Percentiles rank a stretch among this genome's conserved stretches.
These are phyloP conservation scores for Aspergillus affinis DNA, from an alignment of 495 filamentous ascomycete species.

Conservation along the genomic window DNA sequence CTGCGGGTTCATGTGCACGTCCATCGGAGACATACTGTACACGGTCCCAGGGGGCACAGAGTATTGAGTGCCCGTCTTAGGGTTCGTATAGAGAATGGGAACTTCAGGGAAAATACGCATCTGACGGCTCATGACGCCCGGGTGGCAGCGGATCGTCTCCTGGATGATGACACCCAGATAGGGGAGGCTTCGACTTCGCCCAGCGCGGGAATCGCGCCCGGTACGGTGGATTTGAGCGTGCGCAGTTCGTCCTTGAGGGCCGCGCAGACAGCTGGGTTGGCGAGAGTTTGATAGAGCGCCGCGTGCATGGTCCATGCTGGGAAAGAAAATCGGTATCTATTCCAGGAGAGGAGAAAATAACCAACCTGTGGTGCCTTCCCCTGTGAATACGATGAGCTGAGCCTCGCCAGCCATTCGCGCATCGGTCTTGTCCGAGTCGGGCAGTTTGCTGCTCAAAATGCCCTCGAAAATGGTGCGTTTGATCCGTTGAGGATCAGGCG, in stretches of 20 bases:
- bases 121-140: background rate
- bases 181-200: background rate
- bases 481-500: background rate
- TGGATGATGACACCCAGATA: background rate
- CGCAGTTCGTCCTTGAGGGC: background rate
- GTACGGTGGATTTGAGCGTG: too few relatives aligned
- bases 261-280: background rate
- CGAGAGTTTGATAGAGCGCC: background rate
- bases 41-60: background rate
- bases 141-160: background rate
- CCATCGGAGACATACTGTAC: background rate
- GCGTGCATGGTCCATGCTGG: background rate
- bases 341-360: background rate
- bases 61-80: background rate
- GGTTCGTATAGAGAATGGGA: background rate
- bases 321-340: too few relatives aligned
- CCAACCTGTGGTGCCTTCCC: background rate
- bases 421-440: background rate
- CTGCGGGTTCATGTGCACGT: background rate
- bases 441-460: background rate
- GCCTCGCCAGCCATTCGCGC: background rate
- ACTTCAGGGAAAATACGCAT: background rate
- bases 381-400: background rate
- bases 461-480: background rate
- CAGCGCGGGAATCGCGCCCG: too few relatives aligned